A percentile compares a stretch with the other conserved stretches of the same genome.
phyloP scores from a whole-genome alignment of 1,284 basidiomycete species.

The Fomes fomentarius region DNA sequence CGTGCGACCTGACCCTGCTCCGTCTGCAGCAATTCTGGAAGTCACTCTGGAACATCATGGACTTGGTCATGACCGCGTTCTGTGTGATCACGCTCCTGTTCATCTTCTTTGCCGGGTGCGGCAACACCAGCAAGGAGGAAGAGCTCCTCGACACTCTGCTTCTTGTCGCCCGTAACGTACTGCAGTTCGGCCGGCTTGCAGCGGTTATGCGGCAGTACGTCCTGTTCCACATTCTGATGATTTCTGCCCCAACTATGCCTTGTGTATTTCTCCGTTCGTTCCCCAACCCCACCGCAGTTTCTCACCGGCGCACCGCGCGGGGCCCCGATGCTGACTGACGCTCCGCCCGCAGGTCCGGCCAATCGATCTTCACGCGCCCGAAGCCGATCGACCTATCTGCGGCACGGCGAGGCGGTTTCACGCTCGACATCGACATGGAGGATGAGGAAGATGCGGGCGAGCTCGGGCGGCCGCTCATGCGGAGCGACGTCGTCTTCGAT shows the following conservation, averaged over 20 bases:
- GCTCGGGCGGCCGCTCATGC: slow-evolving; percentile 56
- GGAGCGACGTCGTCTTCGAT: slow-evolving; percentile 55
- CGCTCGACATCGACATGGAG: slow-evolving; percentile 73
- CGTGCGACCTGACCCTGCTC: not conserved
- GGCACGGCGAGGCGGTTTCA: slow-evolving; percentile 69
- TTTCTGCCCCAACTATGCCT: slow-evolving; percentile 1
- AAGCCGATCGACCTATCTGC: slow-evolving; percentile 89
- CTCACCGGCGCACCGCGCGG: not conserved
- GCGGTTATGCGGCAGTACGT: slow-evolving; percentile 89
- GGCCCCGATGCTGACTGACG: slow-evolving; percentile 1
- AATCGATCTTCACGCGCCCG: slow-evolving; percentile 90
- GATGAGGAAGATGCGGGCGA: slow-evolving; percentile 61
- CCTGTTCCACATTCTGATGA: slow-evolving; percentile 1
- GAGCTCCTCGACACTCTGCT: slow-evolving; percentile 90
- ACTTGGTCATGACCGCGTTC: slow-evolving; percentile 83
- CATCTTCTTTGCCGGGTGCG: slow-evolving; percentile 82
- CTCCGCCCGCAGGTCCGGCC: slow-evolving; percentile 71
- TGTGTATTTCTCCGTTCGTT: not conserved
- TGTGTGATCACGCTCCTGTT: slow-evolving; percentile 87
- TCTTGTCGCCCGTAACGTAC: slow-evolving; percentile 86
- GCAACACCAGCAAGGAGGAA: slow-evolving; percentile 80
- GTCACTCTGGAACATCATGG: slow-evolving; percentile 88
- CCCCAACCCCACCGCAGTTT: not conserved
- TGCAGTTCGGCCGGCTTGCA: slow-evolving; percentile 89
- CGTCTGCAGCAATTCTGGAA: slow-evolving; percentile 88